These are phyloP conservation scores for Syzygium aqueum DNA, from an alignment of 345 rosid species.

Conservation along the genomic window DNA sequence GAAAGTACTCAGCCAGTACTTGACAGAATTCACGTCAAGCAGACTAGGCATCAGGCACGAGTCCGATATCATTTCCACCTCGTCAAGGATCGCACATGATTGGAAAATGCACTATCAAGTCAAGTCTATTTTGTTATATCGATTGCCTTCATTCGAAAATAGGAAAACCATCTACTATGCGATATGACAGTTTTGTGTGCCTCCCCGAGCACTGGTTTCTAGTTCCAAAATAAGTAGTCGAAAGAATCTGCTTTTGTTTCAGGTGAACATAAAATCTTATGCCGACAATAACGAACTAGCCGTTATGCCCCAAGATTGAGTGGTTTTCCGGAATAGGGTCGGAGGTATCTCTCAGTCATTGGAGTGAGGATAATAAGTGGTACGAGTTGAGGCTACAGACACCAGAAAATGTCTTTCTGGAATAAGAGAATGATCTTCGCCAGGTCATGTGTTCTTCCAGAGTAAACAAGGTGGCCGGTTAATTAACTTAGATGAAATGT, in stretches of 20 bases:
- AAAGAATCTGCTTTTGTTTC: not conserved
- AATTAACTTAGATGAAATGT: not conserved
- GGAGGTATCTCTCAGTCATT: slow-evolving; percentile 73
- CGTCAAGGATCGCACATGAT: slow-evolving; percentile 76
- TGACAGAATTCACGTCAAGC: slow-evolving; percentile 92
- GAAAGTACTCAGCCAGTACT: slow-evolving; percentile 69
- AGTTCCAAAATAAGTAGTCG: not conserved
- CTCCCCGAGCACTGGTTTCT: not conserved
- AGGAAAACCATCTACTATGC: not conserved
- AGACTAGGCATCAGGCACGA: slow-evolving; percentile 72
- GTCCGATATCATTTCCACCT: slow-evolving; percentile 46
- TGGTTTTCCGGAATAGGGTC: slow-evolving; percentile 68
- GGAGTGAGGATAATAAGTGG: slow-evolving; percentile 70
- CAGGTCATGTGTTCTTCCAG: slow-evolving; percentile 80
- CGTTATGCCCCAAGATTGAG: slow-evolving; percentile 77
- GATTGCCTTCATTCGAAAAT: not conserved
- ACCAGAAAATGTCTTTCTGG: slow-evolving; percentile 69
- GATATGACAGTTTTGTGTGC: not conserved
- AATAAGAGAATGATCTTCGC: slow-evolving; percentile 77
- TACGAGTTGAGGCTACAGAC: slow-evolving; percentile 79
- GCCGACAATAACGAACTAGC: slow-evolving; percentile 83
- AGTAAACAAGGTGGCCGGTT: slow-evolving; percentile 53
- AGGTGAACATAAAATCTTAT: slow-evolving; percentile 83
- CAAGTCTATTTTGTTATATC: slow-evolving; percentile 10
- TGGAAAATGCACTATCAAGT: slow-evolving; percentile 72